Base-by-base conservation (phyloP, 2,329 filamentous ascomycete species). In the Penicillium sp. region DNA sequence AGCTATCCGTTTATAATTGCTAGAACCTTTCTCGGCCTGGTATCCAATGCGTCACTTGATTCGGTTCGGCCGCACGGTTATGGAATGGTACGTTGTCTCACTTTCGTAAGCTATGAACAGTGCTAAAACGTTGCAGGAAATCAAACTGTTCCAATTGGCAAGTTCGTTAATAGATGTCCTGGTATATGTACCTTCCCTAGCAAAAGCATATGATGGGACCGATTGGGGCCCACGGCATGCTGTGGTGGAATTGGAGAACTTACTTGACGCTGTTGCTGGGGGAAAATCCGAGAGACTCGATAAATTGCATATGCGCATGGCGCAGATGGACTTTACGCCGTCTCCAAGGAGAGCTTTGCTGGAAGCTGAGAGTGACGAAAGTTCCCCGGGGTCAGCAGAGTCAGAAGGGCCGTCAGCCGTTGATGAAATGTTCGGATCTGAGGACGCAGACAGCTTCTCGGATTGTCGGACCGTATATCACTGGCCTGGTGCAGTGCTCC, bases 91-190 rank as follows among this genome's bases (percentile, higher is more conserved):
- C 6, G 58, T 55, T 30, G 15, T 23, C 19, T 38, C 21, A 13
- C 9, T 9, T 6, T 2, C 26, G 26, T 26, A 44, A 29, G n/a
- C 19, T 3, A 30, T 44, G 7, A 46, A 13, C 41, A 8, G 17
- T n/a, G n/a, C 51, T 60, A 19, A 60, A 2, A 51, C 3, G 29
- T 2, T 1, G 17, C 11, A 61, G 58, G 58, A 61, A 31, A 56
- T 61, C 23, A 61, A 61, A 21, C 38, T 61, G 15, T 61, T 47
- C 31, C 52, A 61, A 21, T 48, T 61, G 26, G 52, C 58, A 9
- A 61, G 52, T 30, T 56, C 58, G 31, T 38, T 61, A 31, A 52
- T 61, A 56, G 58, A 61, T 23, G 58, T 61, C 11, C 52, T 61
- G 3, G 38, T 51, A 41, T 61, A 56, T 50, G 53, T 61, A 2